Evolutionary conservation across 768 basidiomycete species (phyloP), one percentile per base, ranked within the genome.

Genomic region (Xerocomus brunneocitrinus): DNA sequence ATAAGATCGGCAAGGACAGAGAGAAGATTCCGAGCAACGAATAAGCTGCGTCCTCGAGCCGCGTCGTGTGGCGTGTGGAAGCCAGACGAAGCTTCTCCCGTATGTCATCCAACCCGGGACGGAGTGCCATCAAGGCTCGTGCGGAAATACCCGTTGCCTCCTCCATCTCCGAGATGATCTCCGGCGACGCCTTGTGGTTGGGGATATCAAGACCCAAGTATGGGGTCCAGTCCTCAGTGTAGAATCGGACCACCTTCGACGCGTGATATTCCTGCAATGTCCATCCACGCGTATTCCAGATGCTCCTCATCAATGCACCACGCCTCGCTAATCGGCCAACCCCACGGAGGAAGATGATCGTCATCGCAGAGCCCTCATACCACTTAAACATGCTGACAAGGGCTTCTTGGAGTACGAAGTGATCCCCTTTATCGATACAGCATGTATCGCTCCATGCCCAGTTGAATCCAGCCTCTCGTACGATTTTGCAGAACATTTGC

Each of bases 211-310:
- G 19, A 10, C 42, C 30, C n/a, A 55, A 3, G 32, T 60, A 58
- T 1, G 32, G 53, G 0, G n/a, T 32, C 58, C 56, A 58, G 5
- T 58, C 53, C 8, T 56, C 42, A 1, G 44, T 48, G 30, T 60
- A 60, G 40, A 60, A 57, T 5, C 36, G 43, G n/a, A 61, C 43
- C 2, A 42, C 50, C 8, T 42, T 53, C 22, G 59, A 49, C 0
- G 58, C 58, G 3, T 53, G 50, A 14, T 60, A 60, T 45, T 60
- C 58, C n/a, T 60, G 56, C 1, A 58, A 16, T 8, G 54, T 50
- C 48, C 46, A 50, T 1, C 5, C 48, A 0, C 51, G 35, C 7
- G 44, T 49, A n/a, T 49, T 45, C 58, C 52, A 58, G 4, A 40
- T 14, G 14, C 56, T 50, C 27, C 5, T 35, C 13, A 9, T 3